phyloP scores from a whole-genome alignment of 352 stramenopile species.

The Phytopythium sindhum region DNA sequence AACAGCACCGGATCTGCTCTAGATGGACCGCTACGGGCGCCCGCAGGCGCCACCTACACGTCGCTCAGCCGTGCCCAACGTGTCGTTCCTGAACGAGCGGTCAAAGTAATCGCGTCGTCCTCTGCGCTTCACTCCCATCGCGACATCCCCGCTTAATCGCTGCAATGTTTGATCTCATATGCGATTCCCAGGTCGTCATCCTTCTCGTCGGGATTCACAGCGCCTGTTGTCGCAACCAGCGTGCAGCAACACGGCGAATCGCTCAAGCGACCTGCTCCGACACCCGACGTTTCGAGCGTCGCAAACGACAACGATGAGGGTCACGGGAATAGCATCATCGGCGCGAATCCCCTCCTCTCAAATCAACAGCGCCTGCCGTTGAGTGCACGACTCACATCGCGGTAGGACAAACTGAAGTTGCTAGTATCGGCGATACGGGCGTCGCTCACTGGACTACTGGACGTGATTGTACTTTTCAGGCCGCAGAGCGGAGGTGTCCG shows the following conservation, averaged over 20 bases:
- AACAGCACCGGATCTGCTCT: not conserved
- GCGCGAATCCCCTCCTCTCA: not conserved
- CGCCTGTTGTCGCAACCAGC: not conserved
- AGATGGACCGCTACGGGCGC: constrained; percentile 50
- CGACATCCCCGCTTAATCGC: not conserved
- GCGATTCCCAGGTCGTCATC: not conserved
- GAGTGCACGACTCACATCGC: not conserved
- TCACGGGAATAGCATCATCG: not conserved
- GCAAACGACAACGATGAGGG: not conserved
- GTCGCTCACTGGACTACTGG: not conserved
- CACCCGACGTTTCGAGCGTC: not conserved
- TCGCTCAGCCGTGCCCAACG: constrained; percentile 16
- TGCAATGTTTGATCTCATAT: not conserved
- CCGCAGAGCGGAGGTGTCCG: constrained; percentile 51
- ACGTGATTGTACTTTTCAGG: constrained; percentile 10
- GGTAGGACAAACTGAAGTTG: not conserved
- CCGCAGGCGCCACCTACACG: constrained; percentile 15
- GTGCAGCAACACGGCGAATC: not conserved
- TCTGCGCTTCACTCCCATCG: not conserved
- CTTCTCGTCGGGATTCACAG: not conserved
- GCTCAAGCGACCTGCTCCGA: not conserved
- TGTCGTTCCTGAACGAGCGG: constrained; percentile 41
- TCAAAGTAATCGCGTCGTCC: constrained; percentile 17
- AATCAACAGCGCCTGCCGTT: not conserved
- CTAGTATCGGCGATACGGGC: not conserved